phyloP scores from a whole-genome alignment of 148 eudicot species.

The Silene latifolia region DNA sequence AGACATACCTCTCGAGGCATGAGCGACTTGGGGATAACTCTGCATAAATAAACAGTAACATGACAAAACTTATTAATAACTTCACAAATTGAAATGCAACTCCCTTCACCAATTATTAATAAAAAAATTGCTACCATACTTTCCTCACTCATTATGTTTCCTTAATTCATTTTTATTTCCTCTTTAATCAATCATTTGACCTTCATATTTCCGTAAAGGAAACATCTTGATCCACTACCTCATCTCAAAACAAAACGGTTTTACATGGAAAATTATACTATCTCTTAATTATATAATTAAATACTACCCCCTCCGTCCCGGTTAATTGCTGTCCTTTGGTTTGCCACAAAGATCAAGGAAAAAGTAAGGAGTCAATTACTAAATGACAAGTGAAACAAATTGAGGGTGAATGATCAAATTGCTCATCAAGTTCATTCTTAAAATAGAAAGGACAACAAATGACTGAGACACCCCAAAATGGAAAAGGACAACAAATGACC shows the following conservation, averaged over 20 bases:
- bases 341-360: no score
- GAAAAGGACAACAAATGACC: no score
- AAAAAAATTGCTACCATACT: conserved; percentile 24
- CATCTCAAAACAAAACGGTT: neutral
- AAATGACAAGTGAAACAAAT: no score
- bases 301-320: no score
- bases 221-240: neutral
- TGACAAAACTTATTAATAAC: conserved; percentile 38
- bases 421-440: no score
- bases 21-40: conserved; percentile 99
- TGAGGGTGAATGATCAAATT: no score
- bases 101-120: neutral
- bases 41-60: conserved; percentile 79
- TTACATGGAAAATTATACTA: no score
- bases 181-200: conserved; percentile 11
- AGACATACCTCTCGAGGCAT: conserved; percentile 99
- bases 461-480: no score
- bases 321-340: no score
- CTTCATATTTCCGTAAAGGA: conserved; percentile 12
- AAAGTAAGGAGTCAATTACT: no score
- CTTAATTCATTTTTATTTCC: conserved; percentile 16
- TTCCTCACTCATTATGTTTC: conserved; percentile 36
- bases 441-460: no score
- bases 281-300: no score
- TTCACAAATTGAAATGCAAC: neutral